Percentiles rank a stretch among this genome's conserved stretches.
Evolutionary conservation across 805 yeast genomes (phyloP).

Genomic region (Cyberlindnera mrakii): DNA sequence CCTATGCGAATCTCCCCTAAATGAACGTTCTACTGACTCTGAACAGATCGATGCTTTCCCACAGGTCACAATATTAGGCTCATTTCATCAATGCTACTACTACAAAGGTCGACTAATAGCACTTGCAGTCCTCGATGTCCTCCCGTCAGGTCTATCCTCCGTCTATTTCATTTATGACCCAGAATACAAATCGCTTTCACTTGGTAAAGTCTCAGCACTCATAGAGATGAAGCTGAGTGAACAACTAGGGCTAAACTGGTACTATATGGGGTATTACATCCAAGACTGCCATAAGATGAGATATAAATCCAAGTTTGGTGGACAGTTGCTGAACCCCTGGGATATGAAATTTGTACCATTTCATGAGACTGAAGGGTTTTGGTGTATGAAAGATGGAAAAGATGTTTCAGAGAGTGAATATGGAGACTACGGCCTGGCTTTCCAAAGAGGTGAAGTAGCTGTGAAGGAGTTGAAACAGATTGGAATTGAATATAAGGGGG

Average conservation of each 20-base stretch:
- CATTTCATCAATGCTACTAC: conserved; percentile 76
- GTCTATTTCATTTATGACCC: conserved; percentile 90
- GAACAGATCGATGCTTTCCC: not conserved
- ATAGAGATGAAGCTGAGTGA: conserved; percentile 57
- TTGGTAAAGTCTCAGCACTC: conserved; percentile 75
- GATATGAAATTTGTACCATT: conserved; percentile 32
- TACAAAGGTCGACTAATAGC: conserved; percentile 59
- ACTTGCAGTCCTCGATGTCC: conserved; percentile 66
- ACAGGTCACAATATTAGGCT: conserved; percentile 36
- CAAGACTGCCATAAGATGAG: conserved; percentile 78
- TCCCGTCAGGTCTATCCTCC: conserved; percentile 73
- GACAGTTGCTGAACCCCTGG: conserved; percentile 57
- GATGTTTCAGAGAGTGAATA: conserved; percentile 1
- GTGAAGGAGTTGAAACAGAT: not conserved
- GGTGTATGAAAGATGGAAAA: conserved; percentile 1
- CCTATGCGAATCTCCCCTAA: conserved; percentile 64
- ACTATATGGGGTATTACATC: conserved; percentile 77
- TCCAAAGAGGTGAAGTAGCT: not conserved
- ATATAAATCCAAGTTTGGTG: conserved; percentile 76
- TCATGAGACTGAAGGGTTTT: not conserved
- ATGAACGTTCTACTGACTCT: not conserved
- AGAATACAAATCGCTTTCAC: conserved; percentile 56
- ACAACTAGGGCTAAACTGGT: conserved; percentile 39
- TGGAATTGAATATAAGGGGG: not conserved
- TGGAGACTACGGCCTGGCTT: not conserved